Percentiles rank a stretch among this genome's conserved stretches.
Evolutionary conservation across 495 filamentous ascomycete species (phyloP).

Genomic region (Penicillium ucsense): DNA sequence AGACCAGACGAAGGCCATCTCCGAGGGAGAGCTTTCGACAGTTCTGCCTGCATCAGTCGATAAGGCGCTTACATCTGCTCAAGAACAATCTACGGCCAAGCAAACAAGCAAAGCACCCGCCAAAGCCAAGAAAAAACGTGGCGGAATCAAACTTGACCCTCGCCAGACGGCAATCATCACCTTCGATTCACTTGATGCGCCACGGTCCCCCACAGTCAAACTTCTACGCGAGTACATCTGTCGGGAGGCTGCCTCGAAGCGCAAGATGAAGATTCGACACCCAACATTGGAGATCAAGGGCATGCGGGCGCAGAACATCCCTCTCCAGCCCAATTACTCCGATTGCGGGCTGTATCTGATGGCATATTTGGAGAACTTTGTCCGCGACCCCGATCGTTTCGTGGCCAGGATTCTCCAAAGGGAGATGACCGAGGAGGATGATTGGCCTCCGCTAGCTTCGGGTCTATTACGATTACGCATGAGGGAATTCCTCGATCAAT

Average conservation of each 20-base stretch:
- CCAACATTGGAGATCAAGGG: constrained; percentile 40
- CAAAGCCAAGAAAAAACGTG: constrained; percentile 20
- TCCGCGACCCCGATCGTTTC: constrained; percentile 57
- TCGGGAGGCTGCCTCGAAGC: constrained; percentile 63
- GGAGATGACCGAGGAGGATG: constrained; percentile 33
- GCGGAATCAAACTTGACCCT: constrained; percentile 16
- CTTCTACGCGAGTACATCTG: constrained; percentile 68
- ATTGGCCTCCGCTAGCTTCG: constrained; percentile 48
- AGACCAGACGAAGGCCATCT: constrained; percentile 2
- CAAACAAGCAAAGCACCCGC: constrained; percentile 4
- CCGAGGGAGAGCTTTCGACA: constrained; percentile 1
- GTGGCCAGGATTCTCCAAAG: constrained; percentile 42
- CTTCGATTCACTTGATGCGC: constrained; percentile 67
- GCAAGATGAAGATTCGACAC: constrained; percentile 46
- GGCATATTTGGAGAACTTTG: constrained; percentile 73
- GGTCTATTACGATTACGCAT: constrained; percentile 42
- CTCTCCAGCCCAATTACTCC: constrained; percentile 70
- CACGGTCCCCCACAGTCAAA: constrained; percentile 50
- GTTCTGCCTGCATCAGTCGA: constrained; percentile 1
- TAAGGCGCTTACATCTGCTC: constrained; percentile 4
- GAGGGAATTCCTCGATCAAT: constrained; percentile 39
- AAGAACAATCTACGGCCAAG: neutral
- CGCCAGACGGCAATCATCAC: constrained; percentile 65
- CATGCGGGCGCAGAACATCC: constrained; percentile 60
- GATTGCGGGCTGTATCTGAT: constrained; percentile 87